phyloP scores from a whole-genome alignment of 352 stramenopile genomes.

The Globisporangium irregulare region DNA sequence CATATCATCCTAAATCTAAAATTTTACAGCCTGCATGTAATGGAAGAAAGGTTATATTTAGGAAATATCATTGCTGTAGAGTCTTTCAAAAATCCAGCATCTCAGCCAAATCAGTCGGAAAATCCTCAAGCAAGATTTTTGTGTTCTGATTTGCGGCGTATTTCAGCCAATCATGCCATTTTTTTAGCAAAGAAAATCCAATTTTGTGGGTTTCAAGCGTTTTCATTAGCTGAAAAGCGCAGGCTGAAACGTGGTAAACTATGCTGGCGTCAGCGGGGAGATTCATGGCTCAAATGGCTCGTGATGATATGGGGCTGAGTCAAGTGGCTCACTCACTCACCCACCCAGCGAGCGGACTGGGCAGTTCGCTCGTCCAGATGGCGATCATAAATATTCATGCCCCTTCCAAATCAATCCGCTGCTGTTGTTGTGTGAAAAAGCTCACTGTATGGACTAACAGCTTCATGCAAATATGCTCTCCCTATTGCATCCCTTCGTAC shows the following conservation, averaged over 20 bases:
- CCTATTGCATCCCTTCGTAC: not conserved
- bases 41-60: not conserved
- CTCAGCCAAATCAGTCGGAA: not conserved
- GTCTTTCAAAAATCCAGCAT: constrained; percentile 8
- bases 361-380: not conserved
- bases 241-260: not conserved
- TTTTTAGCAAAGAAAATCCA: not conserved
- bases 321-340: not conserved
- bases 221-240: not conserved
- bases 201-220: not conserved
- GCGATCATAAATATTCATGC: not conserved
- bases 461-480: not conserved
- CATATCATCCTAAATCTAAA: too few species aligned
- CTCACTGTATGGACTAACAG: not conserved
- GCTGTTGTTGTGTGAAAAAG: not conserved
- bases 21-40: too few species aligned
- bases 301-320: not conserved
- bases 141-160: not conserved
- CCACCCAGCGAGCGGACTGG: not conserved
- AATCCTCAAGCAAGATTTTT: constrained; percentile 13
- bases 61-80: not conserved
- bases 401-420: not conserved
- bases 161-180: not conserved
- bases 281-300: constrained; percentile 9
- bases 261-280: constrained; percentile 3